Base-by-base conservation (phyloP, 108 stramenopile species). In the Skeletonema costatum region DNA sequence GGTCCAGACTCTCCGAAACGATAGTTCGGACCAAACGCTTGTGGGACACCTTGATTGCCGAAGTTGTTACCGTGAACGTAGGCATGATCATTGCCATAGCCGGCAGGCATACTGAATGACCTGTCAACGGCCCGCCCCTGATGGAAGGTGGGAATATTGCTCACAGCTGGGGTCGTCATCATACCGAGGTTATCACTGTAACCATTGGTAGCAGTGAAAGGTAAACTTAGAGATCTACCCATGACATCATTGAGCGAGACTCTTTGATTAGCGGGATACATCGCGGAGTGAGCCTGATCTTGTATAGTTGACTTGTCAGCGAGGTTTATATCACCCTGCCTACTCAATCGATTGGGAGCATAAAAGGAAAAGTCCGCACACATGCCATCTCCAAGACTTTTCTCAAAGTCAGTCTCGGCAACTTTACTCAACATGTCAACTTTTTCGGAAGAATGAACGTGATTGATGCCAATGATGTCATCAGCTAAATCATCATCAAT, bases 401-500 rank as follows among this genome's bases (percentile, higher is more conserved):
- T 10, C 25, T 56, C 53, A 10, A 56, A 56, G 25, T 25, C 21
- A 56, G 19, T 25, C 25, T 21, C 25, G 25, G 19, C n/a, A 6
- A 56, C 53, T 21, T 56, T 29, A 10, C 21, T 7, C 25, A 56
- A 25, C 16, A 10, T 25, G 19, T 56, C 53, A 29, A 1, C 8
- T 25, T 56, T 56, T 0, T 56, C 25, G 25, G 53, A 21, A 25
- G 53, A 25, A 7, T 29, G 53, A 2, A 56, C 7, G 9, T 5
- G 53, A 25, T 56, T 25, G 9, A 56, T 25, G 53, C 25, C 10
- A 25, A 56, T 21, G 53, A 29, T 56, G 7, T 56, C 53, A 8
- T 56, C 50, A 51, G n/a, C 50, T 51, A 51, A 51, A 19, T 51
- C 53, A 56, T 56, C 53, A 56, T 56, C 53, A 56, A 56, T 9